phyloP scores from a whole-genome alignment of 345 rosid species.

The Hibiscus trionum region DNA sequence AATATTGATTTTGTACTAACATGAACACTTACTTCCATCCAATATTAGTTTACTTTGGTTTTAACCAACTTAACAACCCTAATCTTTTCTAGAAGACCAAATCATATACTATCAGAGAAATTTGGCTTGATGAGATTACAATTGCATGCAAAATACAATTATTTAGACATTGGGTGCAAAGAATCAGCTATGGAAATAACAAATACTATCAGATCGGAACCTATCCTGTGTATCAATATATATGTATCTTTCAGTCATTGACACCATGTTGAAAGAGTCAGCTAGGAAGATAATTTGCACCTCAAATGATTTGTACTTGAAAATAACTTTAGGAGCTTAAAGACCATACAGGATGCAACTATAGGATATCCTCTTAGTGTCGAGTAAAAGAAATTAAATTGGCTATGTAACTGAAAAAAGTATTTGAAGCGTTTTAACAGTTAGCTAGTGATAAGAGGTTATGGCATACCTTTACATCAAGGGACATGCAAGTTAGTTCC shows the following conservation, averaged over 20 bases:
- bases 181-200: neutral
- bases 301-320: neutral
- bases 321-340: neutral
- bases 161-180: neutral
- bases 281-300: neutral
- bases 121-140: constrained; percentile 5
- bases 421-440: neutral
- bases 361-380: neutral
- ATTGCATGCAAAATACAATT: neutral
- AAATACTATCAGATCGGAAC: neutral
- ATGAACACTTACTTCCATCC: neutral
- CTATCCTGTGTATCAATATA: neutral
- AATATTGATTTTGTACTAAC: neutral
- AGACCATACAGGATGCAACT: neutral
- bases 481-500: constrained; percentile 80
- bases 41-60: neutral
- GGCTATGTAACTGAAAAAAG: neutral
- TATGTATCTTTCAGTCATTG: neutral
- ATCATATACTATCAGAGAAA: constrained; percentile 4
- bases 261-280: neutral
- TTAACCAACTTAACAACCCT: neutral
- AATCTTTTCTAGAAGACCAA: neutral
- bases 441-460: constrained; percentile 9
- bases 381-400: constrained; percentile 1
- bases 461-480: constrained; percentile 73